Conservation (phyloP, 2,329 filamentous ascomycete genomes). For the Sclerotinia minor region DNA sequence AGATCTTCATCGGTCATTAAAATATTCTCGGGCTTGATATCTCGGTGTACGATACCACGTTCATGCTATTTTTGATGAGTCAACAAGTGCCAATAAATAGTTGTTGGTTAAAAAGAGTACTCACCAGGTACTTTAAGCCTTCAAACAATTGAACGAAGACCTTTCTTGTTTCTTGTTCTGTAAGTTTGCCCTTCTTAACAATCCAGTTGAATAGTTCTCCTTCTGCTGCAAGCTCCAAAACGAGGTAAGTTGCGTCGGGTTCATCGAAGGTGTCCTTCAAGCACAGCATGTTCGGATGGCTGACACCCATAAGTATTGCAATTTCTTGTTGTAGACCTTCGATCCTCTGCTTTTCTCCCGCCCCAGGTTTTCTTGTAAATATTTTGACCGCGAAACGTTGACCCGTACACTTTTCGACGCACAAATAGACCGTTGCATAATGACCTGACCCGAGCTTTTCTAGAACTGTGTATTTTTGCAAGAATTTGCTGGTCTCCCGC, state of each 20-base stretch:
- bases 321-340: constrained; percentile 94
- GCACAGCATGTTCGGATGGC: constrained; percentile 88
- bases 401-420: constrained; percentile 81
- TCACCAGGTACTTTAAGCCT: constrained; percentile 90
- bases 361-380: constrained; percentile 82
- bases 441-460: constrained; percentile 91
- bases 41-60: constrained; percentile 92
- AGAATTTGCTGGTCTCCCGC: constrained; percentile 73
- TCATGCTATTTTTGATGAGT: constrained; percentile 69
- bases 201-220: constrained; percentile 97
- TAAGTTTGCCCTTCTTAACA: constrained; percentile 84
- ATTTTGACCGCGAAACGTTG: constrained; percentile 89
- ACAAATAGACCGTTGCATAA: constrained; percentile 91
- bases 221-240: constrained; percentile 86
- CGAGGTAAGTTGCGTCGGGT: constrained; percentile 82
- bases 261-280: constrained; percentile 96
- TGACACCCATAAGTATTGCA: constrained; percentile 94
- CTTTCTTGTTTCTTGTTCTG: constrained; percentile 79
- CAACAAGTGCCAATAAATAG: neutral
- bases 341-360: constrained; percentile 78
- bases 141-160: constrained; percentile 91
- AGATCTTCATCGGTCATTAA: constrained; percentile 81
- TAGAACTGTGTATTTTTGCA: constrained; percentile 80
- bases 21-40: constrained; percentile 68
- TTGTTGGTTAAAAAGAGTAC: constrained; percentile 38